phyloP scores from a whole-genome alignment of 306 rosid genomes.

The Dryas alaskensis region DNA sequence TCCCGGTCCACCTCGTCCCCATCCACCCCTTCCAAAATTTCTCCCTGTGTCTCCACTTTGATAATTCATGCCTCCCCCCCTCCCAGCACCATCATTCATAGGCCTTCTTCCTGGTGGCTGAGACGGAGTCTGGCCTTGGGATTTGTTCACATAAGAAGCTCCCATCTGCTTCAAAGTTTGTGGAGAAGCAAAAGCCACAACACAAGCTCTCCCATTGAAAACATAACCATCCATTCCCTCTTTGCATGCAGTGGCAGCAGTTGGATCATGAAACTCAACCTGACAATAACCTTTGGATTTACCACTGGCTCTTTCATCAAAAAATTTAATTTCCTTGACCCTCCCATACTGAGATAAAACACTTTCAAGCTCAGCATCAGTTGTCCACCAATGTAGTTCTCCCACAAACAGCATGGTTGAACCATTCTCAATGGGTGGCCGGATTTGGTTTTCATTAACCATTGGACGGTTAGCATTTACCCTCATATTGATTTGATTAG shows the following conservation, averaged over 20 bases:
- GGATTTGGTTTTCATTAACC: conserved; percentile 37
- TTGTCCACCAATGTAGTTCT: conserved; percentile 61
- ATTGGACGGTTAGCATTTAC: conserved; percentile 25
- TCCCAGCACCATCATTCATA: conserved; percentile 37
- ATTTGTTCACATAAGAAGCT: conserved; percentile 38
- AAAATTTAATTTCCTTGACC: conserved; percentile 51
- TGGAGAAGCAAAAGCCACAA: conserved; percentile 47
- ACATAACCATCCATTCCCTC: conserved; percentile 49
- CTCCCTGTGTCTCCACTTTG: conserved; percentile 47
- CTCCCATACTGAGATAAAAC: conserved; percentile 39
- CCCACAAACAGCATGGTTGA: conserved; percentile 44
- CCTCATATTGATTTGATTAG: conserved; percentile 29
- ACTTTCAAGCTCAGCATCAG: conserved; percentile 47
- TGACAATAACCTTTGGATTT: conserved; percentile 61
- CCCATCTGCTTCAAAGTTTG: conserved; percentile 54
- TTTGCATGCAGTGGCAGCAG: conserved; percentile 47
- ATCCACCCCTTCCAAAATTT: conserved; percentile 46
- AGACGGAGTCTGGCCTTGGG: conserved; percentile 32
- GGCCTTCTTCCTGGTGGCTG: conserved; percentile 45
- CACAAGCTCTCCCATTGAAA: conserved; percentile 53
- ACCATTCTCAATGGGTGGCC: conserved; percentile 37
- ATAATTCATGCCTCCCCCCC: conserved; percentile 34
- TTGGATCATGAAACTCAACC: conserved; percentile 42
- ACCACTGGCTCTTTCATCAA: conserved; percentile 54
- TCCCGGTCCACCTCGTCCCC: conserved; percentile 58